Evolutionary conservation across 129 eudicot genomes (phyloP), one percentile per base, ranked within the genome.

Genomic region (Escallonia herrerae): DNA sequence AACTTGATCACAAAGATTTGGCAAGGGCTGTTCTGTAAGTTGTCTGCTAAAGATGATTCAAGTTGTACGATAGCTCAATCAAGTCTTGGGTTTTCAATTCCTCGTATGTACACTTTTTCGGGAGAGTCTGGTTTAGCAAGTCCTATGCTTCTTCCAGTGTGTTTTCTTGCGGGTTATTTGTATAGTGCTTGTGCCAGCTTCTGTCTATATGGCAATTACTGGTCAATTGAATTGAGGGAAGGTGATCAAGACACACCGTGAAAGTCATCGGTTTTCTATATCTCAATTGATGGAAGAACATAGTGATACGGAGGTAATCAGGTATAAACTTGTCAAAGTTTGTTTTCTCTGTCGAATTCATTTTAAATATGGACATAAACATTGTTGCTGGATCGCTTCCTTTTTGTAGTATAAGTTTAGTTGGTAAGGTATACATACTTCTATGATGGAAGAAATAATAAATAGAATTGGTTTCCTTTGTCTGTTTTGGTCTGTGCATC

Each of bases 81-180:
- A 42, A 42, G 61, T 67, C 45, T 3, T 52, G 68, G 41, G 55
- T 45, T 42, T 48, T 55, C 56, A 15, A 63, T 55, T 62, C 68
- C 56, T 38, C 41, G 56, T 69, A 65, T 74, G 80, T 79, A 69
- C 76, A 79, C 60, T 38, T 72, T 67, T 61, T 66, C 73, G 33
- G 51, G 50, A 63, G 51, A 56, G 69, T 78, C 64, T 15, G 42
- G 67, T 53, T 45, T 74, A 64, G 72, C 48, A 58, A 65, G 65
- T 72, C 40, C 11, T 65, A 44, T 15, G 60, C 77, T 72, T 66
- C 70, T 68, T 66, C 44, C 5, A 71, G 78, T 77, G 76, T 73
- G 67, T 72, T 55, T 73, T 76, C 64, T 76, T 42, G 65, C 40
- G 40, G 72, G 33, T 72, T 74, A 58, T 70, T 58, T 72, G 74